Evolutionary conservation across 164 flowering plant genomes (phyloP), one percentile per base, ranked within the genome.

Genomic region (Umbilicus rupestris): DNA sequence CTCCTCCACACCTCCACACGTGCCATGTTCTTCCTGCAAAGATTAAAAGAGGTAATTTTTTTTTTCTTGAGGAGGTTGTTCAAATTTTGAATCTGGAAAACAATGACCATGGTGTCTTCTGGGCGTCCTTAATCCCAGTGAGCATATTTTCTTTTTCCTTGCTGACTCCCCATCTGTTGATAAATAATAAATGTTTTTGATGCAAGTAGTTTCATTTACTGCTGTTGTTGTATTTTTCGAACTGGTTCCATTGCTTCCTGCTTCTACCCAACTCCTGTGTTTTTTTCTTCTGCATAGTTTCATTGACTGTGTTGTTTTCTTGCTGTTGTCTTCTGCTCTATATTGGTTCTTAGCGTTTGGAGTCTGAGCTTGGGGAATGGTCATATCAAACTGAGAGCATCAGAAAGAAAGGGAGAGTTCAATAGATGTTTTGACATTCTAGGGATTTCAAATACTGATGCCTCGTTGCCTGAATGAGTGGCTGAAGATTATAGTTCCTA

Each of bases 251-350:
- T 45, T 22, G 17, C 17, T 9, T 50, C 11, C 24, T 47, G 50
- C 50, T 50, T 50, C 28, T 50, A 50, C 57, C 58, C 10, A 50
- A 50, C 57, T 50, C 3, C 4, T 26, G 59, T 52, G 22, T 12
- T 49, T 49, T 46, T 49, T 49, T 49, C 55, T 49, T 49, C 55
- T 49, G 26, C 59, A 55, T 28, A 55, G 60, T 55, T 55, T 14
- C 60, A 55, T 55, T 55, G 60, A 55, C 60, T 55, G 60, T 11
- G 33, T 55, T 55, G 60, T 55, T 55, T 55, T 55, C 33, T 55
- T 55, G 33, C 60, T 55, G 33, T 55, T 28, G 60, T 55, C 60
- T 28, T 33, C 60, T 52, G 19, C 60, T 55, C 60, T 55, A 55
- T 11, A 55, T 55, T 55, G 31, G 60, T 28, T 55, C 60, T 28